Base-by-base conservation (phyloP, 2,329 filamentous ascomycete species). In the Parasarocladium wereldwijsianum region DNA sequence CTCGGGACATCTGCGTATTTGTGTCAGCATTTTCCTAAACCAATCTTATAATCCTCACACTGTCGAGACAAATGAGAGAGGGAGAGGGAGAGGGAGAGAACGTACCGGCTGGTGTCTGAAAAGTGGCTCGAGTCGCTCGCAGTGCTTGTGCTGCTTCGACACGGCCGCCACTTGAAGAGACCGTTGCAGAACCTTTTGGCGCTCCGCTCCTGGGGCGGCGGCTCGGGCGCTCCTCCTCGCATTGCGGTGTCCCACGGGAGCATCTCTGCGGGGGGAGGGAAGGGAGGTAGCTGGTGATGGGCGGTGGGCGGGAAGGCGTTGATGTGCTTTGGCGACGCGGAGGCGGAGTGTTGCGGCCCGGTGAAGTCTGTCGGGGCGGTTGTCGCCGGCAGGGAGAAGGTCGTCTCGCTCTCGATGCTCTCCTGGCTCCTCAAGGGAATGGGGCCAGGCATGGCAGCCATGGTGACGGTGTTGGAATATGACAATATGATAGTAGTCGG, bases 1-100 rank as follows among this genome's bases (percentile, higher is more conserved):
- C 35, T 57, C 53, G 32, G 56, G 47, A 31, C 43, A 30, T 11
- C n/a, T n/a, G n/a, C n/a, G n/a, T n/a, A n/a, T n/a, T n/a, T n/a
- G n/a, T n/a, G n/a, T n/a, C n/a, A n/a, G n/a, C n/a, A n/a, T n/a
- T n/a, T n/a, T n/a, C n/a, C n/a, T n/a, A n/a, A n/a, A n/a, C n/a
- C n/a, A n/a, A n/a, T n/a, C n/a, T n/a, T n/a, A n/a, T n/a, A n/a
- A n/a, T n/a, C n/a, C n/a, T n/a, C n/a, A n/a, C n/a, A 7, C 10
- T 24, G 23, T 25, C 7, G 23, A 13, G 23, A 25, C 8, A 25
- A 25, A 18, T 16, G 26, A 12, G 7, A 15, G 16, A 19, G 13
- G 6, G 17, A 22, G n/a, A 22, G 12, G n/a, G 18, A 19, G 13
- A n/a, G 9, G 6, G 16, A 14, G 12, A 10, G 16, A 19, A 22